Conservation (phyloP, 768 basidiomycete genomes). For the Leucocoprinus sp. region DNA sequence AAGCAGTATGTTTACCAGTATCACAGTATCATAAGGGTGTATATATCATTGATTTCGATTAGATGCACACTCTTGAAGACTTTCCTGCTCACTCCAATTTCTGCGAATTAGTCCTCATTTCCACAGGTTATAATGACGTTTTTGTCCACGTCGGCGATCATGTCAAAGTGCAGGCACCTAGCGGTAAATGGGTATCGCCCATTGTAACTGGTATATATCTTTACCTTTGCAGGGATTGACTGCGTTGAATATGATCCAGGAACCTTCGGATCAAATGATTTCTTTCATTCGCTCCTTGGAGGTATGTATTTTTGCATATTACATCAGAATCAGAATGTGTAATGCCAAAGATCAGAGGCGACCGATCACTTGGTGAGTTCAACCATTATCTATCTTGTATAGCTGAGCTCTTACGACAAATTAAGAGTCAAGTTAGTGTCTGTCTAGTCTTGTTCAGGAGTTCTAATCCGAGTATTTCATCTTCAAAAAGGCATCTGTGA, state of each 20-base stretch:
- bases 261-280: constrained; percentile 73
- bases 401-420: not conserved
- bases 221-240: not conserved
- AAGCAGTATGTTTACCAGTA: constrained; percentile 31
- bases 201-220: constrained; percentile 59
- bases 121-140: constrained; percentile 65
- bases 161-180: constrained; percentile 64
- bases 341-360: constrained; percentile 35
- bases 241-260: constrained; percentile 26
- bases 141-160: constrained; percentile 85
- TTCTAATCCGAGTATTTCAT: not conserved
- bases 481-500: constrained; percentile 70
- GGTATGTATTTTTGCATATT: constrained; percentile 31
- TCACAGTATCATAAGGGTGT: not conserved
- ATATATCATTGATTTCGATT: not conserved
- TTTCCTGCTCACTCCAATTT: constrained; percentile 88
- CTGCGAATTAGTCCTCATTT: constrained; percentile 73
- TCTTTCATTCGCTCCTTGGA: constrained; percentile 68
- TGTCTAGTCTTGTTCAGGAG: not conserved
- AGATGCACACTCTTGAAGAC: constrained; percentile 81
- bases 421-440: constrained; percentile 26
- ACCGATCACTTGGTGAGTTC: constrained; percentile 49
- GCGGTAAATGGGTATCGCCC: constrained; percentile 70
- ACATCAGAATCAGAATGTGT: not conserved
- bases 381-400: not conserved